Evolutionary conservation across 2,329 filamentous ascomycete species (phyloP), one percentile per base, ranked within the genome.

Genomic region (Aspergillus melleus): DNA sequence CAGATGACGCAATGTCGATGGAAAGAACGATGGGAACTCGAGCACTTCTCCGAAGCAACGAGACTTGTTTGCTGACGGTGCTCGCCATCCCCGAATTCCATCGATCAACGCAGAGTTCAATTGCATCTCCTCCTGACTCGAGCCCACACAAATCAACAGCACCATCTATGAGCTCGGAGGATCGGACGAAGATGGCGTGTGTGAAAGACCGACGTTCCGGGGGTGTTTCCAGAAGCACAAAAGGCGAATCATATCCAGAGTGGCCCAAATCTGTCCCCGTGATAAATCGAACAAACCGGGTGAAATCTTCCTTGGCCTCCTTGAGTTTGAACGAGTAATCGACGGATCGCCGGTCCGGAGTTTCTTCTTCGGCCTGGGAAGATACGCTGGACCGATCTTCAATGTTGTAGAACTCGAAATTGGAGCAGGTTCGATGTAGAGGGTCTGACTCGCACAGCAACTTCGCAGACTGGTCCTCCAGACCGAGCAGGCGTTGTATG

Each of bases 81-180:
- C 78, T 80, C 29, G 81, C 69, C 60, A 84, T 72, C 55, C 82
- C 79, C 24, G 79, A 72, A 8, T 79, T 78, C 83, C 85, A 86
- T 49, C 78, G 78, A 71, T 88, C 85, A 53, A 88, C 80, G 59
- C 84, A 83, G 3, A 88, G 74, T 67, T 88, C 86, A 47, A 87
- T 81, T 22, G 83, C 84, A 74, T 88, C 86, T 8, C 80, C 84
- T 9, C 81, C 79, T 8, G 84, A 84, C 70, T 88, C 84, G 2
- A 87, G 74, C 49, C 82, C 78, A 5, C 80, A 76, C 63, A 86
- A 74, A 50, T 83, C 79, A 19, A 79, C 68, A 29, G 63, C 61
- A 24, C 68, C 69, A 1, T 69, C 68, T 6, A 69, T 64, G 20
- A 78, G 63, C 49, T 76, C 70, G 2, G 77, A 78, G 4, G 72